These are phyloP conservation scores for Nosema muscidifuracis DNA, from an alignment of 371 early-diverging fungal genomes.

Conservation along the genomic window DNA sequence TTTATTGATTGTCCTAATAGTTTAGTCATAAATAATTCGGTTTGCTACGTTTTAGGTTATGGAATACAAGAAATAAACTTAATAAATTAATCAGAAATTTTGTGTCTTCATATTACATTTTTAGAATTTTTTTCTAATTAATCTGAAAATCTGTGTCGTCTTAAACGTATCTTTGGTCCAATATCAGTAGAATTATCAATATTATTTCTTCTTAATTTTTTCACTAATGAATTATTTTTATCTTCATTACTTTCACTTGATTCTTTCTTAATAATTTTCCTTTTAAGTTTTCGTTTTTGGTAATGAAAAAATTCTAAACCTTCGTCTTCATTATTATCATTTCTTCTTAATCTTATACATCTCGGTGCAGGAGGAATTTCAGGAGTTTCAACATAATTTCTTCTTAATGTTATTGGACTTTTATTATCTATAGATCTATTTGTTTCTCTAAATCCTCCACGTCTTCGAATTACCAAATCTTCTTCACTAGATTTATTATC, in stretches of 20 bases:
- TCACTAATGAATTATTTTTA: not conserved
- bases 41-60: not conserved
- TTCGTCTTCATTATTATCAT: not conserved
- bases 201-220: not conserved
- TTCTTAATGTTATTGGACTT: not conserved
- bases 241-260: not conserved
- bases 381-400: not conserved
- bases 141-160: not conserved
- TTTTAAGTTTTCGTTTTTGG: not conserved
- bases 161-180: not conserved
- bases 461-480: not conserved
- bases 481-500: not conserved
- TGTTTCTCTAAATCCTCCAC: not conserved
- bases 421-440: not conserved
- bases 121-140: not conserved
- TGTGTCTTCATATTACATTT: not conserved
- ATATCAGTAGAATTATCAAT: not conserved
- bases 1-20: not conserved
- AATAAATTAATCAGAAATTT: not conserved
- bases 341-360: not conserved
- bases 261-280: not conserved
- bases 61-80: not conserved
- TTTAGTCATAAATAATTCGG: not conserved
- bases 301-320: slow-evolving; percentile 6
- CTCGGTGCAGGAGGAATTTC: not conserved